These are phyloP conservation scores for Neurospora sp. DNA, from an alignment of 2,329 filamentous ascomycete species.

Conservation along the genomic window DNA sequence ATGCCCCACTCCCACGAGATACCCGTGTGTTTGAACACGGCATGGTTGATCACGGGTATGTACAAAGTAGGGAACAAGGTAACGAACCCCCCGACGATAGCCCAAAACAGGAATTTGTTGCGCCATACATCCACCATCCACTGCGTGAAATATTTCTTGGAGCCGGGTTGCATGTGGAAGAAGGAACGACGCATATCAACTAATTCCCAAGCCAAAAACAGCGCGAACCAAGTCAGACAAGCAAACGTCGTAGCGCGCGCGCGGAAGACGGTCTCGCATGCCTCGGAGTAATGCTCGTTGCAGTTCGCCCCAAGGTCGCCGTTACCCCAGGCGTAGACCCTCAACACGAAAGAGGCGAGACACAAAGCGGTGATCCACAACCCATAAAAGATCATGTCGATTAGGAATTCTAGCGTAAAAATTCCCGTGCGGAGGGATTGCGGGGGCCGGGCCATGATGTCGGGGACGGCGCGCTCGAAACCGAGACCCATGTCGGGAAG, in stretches of 20 bases:
- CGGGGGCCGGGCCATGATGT: constrained; percentile 57
- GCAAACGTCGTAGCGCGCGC: constrained; percentile 64
- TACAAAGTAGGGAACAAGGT: constrained; percentile 23
- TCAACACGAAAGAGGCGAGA: constrained; percentile 48
- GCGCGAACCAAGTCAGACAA: constrained; percentile 55
- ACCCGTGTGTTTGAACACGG: constrained; percentile 59
- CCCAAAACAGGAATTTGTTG: constrained; percentile 60
- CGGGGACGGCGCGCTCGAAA: constrained; percentile 57
- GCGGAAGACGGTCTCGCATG: constrained; percentile 50
- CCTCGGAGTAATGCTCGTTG: constrained; percentile 47
- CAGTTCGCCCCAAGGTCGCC: constrained; percentile 43
- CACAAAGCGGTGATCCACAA: constrained; percentile 53
- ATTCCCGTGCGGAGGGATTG: constrained; percentile 51
- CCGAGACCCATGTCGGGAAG: constrained; percentile 63
- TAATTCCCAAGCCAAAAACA: constrained; percentile 65
- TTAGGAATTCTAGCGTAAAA: constrained; percentile 53
- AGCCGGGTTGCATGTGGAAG: constrained; percentile 53
- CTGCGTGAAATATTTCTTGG: constrained; percentile 36
- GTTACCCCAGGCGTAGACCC: constrained; percentile 42
- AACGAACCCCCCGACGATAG: constrained; percentile 47
- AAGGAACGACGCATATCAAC: constrained; percentile 60
- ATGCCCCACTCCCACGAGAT: constrained; percentile 66
- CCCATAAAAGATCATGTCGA: constrained; percentile 60
- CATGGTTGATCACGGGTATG: constrained; percentile 54
- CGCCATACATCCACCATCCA: constrained; percentile 51